A percentile compares a stretch with the other conserved stretches of the same genome.
Evolutionary conservation across 345 rosid species (phyloP).

Genomic region (Arabidopsis suecica): DNA sequence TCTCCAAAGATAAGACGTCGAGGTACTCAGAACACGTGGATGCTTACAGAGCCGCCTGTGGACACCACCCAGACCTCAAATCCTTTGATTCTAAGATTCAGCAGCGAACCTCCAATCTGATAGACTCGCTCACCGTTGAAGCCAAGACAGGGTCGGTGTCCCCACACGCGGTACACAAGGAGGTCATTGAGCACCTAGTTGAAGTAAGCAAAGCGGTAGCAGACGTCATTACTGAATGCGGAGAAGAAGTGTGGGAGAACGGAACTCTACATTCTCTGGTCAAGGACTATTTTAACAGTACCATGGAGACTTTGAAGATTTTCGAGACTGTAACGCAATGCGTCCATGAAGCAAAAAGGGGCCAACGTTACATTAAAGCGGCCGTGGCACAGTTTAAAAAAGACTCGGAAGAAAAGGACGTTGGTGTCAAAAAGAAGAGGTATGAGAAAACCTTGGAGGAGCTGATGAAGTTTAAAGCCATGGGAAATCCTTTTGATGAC

Average conservation of each 20-base stretch:
- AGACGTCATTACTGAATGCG: not conserved
- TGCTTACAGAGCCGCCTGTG: not conserved
- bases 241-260: not conserved
- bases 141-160: not conserved
- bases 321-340: not conserved
- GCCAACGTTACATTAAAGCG: not conserved
- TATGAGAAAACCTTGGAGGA: not conserved
- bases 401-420: not conserved
- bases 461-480: not conserved
- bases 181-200: not conserved
- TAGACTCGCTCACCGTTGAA: not conserved
- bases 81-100: not conserved
- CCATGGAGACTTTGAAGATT: not conserved
- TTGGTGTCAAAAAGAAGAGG: not conserved
- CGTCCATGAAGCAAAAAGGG: not conserved
- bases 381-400: not conserved
- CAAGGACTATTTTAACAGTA: not conserved
- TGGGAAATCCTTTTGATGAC: not conserved
- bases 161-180: not conserved
- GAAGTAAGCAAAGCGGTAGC: not conserved
- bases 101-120: not conserved
- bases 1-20: not conserved
- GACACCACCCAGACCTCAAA: not conserved
- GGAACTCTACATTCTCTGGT: not conserved
- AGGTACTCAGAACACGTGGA: not conserved